Percentiles rank a stretch among this genome's conserved stretches.
Evolutionary conservation across 176 grass and related monocot genomes (phyloP).

Genomic region (Triticum monococcum): DNA sequence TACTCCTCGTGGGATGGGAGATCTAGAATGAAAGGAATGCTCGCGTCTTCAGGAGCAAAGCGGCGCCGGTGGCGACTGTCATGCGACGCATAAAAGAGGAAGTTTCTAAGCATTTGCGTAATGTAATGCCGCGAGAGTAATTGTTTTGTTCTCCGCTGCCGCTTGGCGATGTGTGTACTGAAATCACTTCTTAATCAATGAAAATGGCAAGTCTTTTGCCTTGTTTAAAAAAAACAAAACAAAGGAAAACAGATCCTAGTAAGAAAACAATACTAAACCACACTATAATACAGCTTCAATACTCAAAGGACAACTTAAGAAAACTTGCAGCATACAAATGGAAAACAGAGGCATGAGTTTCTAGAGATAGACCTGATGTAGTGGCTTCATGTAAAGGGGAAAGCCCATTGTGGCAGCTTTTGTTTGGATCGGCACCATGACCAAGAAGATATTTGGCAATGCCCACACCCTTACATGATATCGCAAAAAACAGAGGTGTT

Average conservation of each 20-base stretch:
- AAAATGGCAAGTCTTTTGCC: too few species aligned
- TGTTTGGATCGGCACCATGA: conserved; percentile 19
- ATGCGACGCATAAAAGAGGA: too few species aligned
- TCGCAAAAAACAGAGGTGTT: conserved; percentile 22
- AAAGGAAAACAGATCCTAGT: neutral
- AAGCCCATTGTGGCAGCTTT: conserved; percentile 1
- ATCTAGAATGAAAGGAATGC: too few species aligned
- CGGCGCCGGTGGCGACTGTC: too few species aligned
- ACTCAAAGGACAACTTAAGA: neutral
- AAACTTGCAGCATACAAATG: neutral
- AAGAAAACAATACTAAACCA: neutral
- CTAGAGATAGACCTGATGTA: conserved; percentile 3
- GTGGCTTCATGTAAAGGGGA: conserved; percentile 24
- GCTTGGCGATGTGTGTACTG: too few species aligned
- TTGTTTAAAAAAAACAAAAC: neutral
- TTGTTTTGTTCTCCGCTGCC: too few species aligned
- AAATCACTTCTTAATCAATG: too few species aligned
- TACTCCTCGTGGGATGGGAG: too few species aligned
- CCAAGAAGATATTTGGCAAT: conserved; percentile 29
- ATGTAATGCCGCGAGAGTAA: too few species aligned
- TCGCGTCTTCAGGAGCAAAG: too few species aligned
- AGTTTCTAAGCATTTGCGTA: too few species aligned
- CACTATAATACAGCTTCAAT: neutral
- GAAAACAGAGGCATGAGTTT: neutral
- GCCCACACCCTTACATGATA: neutral